Conservation (phyloP, 2,329 filamentous ascomycete genomes). For the Arthrobotrys megalospora region DNA sequence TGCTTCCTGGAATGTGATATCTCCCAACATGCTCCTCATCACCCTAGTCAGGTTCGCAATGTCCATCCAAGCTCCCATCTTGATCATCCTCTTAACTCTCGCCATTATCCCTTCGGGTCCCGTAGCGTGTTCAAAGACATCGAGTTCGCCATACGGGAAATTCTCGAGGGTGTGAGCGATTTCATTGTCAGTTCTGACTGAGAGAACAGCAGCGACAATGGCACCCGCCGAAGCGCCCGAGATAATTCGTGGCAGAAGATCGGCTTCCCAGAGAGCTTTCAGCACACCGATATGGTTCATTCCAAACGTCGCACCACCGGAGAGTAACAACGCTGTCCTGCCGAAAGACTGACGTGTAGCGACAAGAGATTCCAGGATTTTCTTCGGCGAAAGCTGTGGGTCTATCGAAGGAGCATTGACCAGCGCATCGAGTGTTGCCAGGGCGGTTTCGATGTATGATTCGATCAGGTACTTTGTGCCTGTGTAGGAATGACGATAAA, state of each 20-base stretch:
- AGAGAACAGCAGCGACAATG: constrained; percentile 86
- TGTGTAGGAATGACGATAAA: constrained; percentile 87
- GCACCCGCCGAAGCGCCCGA: constrained; percentile 90
- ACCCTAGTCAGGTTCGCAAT: constrained; percentile 85
- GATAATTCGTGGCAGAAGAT: constrained; percentile 85
- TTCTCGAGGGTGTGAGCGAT: constrained; percentile 78
- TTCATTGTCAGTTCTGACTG: constrained; percentile 83
- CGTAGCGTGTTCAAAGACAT: constrained; percentile 80
- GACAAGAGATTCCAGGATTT: constrained; percentile 78
- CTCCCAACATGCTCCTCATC: constrained; percentile 84
- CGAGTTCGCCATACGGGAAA: constrained; percentile 84
- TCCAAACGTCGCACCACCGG: constrained; percentile 88
- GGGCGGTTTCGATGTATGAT: constrained; percentile 83
- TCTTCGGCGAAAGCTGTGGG: constrained; percentile 67
- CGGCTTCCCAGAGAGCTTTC: constrained; percentile 82
- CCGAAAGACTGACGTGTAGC: constrained; percentile 84
- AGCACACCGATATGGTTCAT: constrained; percentile 93
- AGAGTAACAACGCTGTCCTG: constrained; percentile 85
- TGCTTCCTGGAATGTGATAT: constrained; percentile 94
- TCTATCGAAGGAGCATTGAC: constrained; percentile 71
- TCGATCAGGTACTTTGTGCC: constrained; percentile 92
- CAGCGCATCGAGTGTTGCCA: constrained; percentile 80
- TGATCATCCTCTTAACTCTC: constrained; percentile 80
- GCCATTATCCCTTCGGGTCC: constrained; percentile 76
- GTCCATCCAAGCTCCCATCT: constrained; percentile 87